Base-by-base conservation (phyloP, 345 rosid species). In the Laguncularia racemosa region DNA sequence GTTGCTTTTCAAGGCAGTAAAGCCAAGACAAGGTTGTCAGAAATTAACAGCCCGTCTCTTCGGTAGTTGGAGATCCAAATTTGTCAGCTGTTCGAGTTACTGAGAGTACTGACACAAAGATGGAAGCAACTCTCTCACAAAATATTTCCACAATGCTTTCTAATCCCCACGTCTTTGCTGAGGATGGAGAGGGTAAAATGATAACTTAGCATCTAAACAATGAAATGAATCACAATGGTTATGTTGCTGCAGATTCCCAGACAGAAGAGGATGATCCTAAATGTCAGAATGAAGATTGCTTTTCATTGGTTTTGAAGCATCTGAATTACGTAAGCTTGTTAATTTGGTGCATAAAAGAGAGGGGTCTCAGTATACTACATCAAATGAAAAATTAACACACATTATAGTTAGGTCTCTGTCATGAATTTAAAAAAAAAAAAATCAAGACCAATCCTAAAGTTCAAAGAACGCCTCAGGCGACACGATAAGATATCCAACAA, bases 401-500 rank as follows among this genome's bases (percentile, higher is more conserved):
- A 79, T 93, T 49, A 60, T 93, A 58, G 85, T 89, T 61, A 96
- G 97, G 71, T 71, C 76, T 71, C 97, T 86, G 50, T 81, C 99
- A 55, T 97, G 89, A 70, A 64, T 61, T 96, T 89, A 81, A 86
- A n/a, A n/a, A n/a, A n/a, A n/a, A n/a, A n/a, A n/a, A n/a, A n/a
- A n/a, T n/a, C n/a, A n/a, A n/a, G n/a, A n/a, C n/a, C n/a, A n/a
- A n/a, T n/a, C n/a, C n/a, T n/a, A n/a, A n/a, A n/a, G n/a, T n/a
- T n/a, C n/a, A n/a, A n/a, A n/a, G n/a, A n/a, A n/a, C n/a, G n/a
- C n/a, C n/a, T n/a, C n/a, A n/a, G n/a, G n/a, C n/a, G n/a, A n/a
- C n/a, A n/a, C n/a, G n/a, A n/a, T n/a, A n/a, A 84, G 67, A 58
- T 81, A 84, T 33, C 90, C 84, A 10, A 87, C 81, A 43, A 79